Evolutionary conservation across 805 yeast species (phyloP), one percentile per base, ranked within the genome.

Genomic region (Candida hungchunana): DNA sequence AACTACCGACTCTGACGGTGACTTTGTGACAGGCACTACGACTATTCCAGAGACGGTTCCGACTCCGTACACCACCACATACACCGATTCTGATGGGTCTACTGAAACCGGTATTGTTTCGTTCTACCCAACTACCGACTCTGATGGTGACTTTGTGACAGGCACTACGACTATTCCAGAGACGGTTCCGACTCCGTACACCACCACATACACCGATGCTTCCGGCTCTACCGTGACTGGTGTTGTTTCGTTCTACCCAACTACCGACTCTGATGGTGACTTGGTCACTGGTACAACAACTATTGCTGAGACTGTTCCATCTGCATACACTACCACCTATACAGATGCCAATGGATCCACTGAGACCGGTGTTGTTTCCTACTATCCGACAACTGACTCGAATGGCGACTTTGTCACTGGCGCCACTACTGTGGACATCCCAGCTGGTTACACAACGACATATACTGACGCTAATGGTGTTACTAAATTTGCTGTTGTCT

Each of bases 381-480:
- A 34, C 35, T 37, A 44, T 25, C 36, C 34, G n/a, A 15, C 42
- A 13, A 12, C 26, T 6, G 6, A 34, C 23, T 32, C 30, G n/a
- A n/a, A n/a, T n/a, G 24, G 29, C 32, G 17, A 19, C 32, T 12
- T 28, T 37, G 24, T 40, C 36, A 28, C 34, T 36, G n/a, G n/a
- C n/a, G n/a, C n/a, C n/a, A n/a, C n/a, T 26, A 32, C 44, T 18
- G 32, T 47, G n/a, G 31, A 48, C 16, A 31, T 47, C 25, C 34
- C 34, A 23, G 11, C 15, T 23, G 26, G n/a, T n/a, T 32, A 29
- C 32, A 32, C 36, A 7, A 26, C 36, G 17, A 32, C 37, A 11
- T 29, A 5, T 18, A 24, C 36, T 29, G 27, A 27, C 12, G 23
- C 31, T 12, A 19, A 17, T 18, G 38, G 38, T 24, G 7, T n/a